Evolutionary conservation across 495 filamentous ascomycete species (phyloP), one percentile per base, ranked within the genome.

Genomic region (Aspergillus affinis): DNA sequence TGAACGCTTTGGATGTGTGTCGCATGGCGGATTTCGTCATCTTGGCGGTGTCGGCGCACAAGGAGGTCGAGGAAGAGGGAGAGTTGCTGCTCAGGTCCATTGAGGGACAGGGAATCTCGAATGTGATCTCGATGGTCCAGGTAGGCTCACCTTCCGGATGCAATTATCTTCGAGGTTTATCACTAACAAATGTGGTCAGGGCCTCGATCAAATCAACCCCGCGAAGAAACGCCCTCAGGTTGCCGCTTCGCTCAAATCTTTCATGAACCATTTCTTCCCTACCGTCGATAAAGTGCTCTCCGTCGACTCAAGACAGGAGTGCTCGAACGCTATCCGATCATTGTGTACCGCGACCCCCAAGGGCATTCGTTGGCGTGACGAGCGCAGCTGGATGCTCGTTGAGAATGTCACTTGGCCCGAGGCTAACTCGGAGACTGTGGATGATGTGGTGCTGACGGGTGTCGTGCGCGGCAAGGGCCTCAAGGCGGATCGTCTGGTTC

Each of bases 91-190:
- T 98, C 59, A 82, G 89, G 65, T 88, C 89, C 45, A 88, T 98
- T 52, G 92, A 97, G 75, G 86, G 91, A 53, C 94, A 98, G 74
- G 94, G 94, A 66, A 82, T 98, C 59, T 96, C 93, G 1, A 97
- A 90, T 49, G 80, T 93, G 7, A 77, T 94, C 63, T 87, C 88
- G 0, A 83, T 88, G 17, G 92, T 93, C 2, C 91, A 96, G 69
- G 68, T 70, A 60, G 51, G 61, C 51, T 47, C n/a, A 10, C 19
- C 23, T 1, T 1, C 0, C 19, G 50, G 13, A 32, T 18, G n/a
- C 4, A 17, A 15, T 19, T 27, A 9, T 21, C 12, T 55, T 4
- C 20, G 10, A 46, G 23, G 55, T 46, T 47, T 21, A 29, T 41
- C 6, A 19, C 17, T 41, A 19, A 41, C 13, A 2, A 10, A 15